A percentile compares a stretch with the other conserved stretches of the same genome.
Conservation (phyloP, 2,329 filamentous ascomycete species). For the Xylaria sp. region DNA sequence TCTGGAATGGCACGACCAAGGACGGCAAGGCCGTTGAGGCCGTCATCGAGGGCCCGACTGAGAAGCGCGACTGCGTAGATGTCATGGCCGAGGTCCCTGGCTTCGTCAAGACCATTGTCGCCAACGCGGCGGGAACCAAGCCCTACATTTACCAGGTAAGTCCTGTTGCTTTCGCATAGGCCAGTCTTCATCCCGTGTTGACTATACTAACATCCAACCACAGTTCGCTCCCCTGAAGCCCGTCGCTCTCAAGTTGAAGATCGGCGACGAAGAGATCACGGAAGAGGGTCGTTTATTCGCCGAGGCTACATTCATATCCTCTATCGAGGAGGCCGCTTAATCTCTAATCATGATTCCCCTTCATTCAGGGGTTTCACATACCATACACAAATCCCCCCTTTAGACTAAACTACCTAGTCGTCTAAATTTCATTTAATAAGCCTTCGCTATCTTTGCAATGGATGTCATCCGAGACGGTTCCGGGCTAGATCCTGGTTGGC, state of each 20-base stretch:
- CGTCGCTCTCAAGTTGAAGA: conserved; percentile 73
- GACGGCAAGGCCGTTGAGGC: conserved; percentile 70
- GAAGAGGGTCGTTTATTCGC: conserved; percentile 77
- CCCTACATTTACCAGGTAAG: conserved; percentile 94
- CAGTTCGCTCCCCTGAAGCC: conserved; percentile 65
- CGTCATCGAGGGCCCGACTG: conserved; percentile 60
- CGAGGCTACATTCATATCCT: conserved; percentile 95
- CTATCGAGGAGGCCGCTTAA: conserved; percentile 18
- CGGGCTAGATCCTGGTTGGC: too few species aligned
- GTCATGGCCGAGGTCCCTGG: conserved; percentile 95
- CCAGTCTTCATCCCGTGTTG: background rate
- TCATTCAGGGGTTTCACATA: too few species aligned
- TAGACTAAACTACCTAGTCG: too few species aligned
- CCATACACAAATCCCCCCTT: too few species aligned
- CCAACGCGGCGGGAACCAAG: conserved; percentile 81
- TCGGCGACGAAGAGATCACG: conserved; percentile 70
- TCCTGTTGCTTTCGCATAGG: background rate
- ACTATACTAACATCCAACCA: conserved; percentile 17
- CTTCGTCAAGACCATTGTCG: conserved; percentile 92
- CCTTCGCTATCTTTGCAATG: too few species aligned
- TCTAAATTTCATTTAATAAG: too few species aligned
- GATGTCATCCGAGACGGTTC: too few species aligned
- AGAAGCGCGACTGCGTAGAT: conserved; percentile 76
- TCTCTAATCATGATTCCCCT: background rate
- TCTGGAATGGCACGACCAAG: conserved; percentile 72